Conservation (phyloP, 805 yeast genomes). For the Peterozyma toletana region DNA sequence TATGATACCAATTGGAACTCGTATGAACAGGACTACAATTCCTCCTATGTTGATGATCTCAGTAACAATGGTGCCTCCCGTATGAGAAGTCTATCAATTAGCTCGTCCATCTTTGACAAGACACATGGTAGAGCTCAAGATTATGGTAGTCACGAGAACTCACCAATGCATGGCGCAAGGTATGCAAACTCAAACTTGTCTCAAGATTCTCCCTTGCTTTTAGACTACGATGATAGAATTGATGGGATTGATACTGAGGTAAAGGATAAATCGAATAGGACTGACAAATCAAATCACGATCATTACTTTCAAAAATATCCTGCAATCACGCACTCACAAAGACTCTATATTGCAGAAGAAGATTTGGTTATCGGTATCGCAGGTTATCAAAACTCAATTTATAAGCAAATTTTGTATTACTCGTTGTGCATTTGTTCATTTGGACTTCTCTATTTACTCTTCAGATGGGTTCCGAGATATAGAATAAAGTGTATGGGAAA, state of each 20-base stretch:
- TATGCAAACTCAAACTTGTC: constrained; percentile 12
- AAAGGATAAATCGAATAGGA: constrained; percentile 10
- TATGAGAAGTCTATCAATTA: constrained; percentile 4
- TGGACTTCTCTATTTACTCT: constrained; percentile 66
- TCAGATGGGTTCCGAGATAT: constrained; percentile 84
- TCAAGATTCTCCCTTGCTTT: constrained; percentile 8
- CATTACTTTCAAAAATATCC: constrained; percentile 32
- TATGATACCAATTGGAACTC: constrained; percentile 73
- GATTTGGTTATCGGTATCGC: constrained; percentile 93
- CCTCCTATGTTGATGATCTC: neutral
- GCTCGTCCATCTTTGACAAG: constrained; percentile 7
- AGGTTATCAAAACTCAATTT: constrained; percentile 58
- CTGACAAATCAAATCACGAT: constrained; percentile 28
- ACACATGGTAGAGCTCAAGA: constrained; percentile 3
- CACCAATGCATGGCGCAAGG: constrained; percentile 10
- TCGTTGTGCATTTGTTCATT: constrained; percentile 47
- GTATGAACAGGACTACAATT: constrained; percentile 35
- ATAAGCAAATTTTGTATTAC: constrained; percentile 42
- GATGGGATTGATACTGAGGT: constrained; percentile 13
- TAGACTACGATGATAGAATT: constrained; percentile 13
- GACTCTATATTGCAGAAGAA: constrained; percentile 92
- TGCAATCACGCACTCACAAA: constrained; percentile 50
- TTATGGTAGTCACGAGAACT: constrained; percentile 8
- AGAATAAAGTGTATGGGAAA: constrained; percentile 62
- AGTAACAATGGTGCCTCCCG: constrained; percentile 1